Evolutionary conservation across 2,329 filamentous ascomycete genomes (phyloP), one percentile per base, ranked within the genome.

Genomic region (Pseudogymnoascus sp.): DNA sequence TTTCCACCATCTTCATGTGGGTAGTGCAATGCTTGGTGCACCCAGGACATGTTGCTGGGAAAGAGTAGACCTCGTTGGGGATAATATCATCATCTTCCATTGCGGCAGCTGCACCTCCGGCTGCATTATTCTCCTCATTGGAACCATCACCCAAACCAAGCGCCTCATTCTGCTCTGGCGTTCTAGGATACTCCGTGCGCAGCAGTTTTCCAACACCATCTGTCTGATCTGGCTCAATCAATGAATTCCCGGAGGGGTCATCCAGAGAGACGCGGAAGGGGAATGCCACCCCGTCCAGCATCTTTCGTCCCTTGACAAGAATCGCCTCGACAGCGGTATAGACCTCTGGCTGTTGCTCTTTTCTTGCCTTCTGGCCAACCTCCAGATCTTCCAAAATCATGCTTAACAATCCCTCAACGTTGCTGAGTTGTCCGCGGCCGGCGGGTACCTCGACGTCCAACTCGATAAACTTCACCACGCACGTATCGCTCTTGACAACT

Each of bases 1-100:
- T 97, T 71, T 96, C 91, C 63, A 97, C 91, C 88, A 96, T 96
- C 80, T 97, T 96, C 91, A 97, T 97, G 76, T 96, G 93, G 8
- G 96, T 96, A 3, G 87, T 86, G 77, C 93, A 97, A 3, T 86
- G 79, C 76, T 90, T 90, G 72, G 88, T 87, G 80, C 95, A 99
- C 66, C 91, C 93, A 0, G 95, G 95, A 75, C 95, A 99, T 64
- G 87, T 90, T 5, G 93, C 88, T 2, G 93, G 93, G 78, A 99
- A 95, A 64, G 87, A 88, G 79, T 97, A 97, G 28, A 97, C 89
- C 75, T 96, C 89, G 74, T 96, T 89, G 67, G 96, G 91, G 59
- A 95, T 82, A 70, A 97, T 95, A n/a, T 96, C 89, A 31, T 90
- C 88, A 46, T 88, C 84, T 68, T 69, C 75, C 61, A 70, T 65